Percentiles rank a stretch among this genome's conserved stretches.
phyloP scores from a whole-genome alignment of 139 green algal species.

The Closterium sp. region DNA sequence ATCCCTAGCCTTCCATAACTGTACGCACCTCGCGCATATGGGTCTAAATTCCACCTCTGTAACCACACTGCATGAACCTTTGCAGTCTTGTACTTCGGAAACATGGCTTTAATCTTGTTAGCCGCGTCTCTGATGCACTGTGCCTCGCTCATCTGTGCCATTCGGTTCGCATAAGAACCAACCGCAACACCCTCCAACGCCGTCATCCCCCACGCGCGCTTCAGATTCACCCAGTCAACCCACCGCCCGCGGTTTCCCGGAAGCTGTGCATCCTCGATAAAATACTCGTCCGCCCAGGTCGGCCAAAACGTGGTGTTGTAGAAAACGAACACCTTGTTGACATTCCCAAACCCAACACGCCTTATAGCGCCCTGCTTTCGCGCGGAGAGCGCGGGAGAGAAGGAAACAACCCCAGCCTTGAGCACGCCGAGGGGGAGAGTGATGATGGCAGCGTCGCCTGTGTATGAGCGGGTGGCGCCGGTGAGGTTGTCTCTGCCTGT shows the following conservation, averaged over 20 bases:
- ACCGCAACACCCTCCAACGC: conserved; percentile 78
- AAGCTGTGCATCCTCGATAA: neutral
- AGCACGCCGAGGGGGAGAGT: neutral
- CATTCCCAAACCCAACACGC: neutral
- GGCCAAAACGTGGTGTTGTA: neutral
- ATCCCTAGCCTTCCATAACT: neutral
- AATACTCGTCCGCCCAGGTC: conserved; percentile 61
- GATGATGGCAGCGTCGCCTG: neutral
- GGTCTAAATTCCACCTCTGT: neutral
- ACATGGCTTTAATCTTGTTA: conserved; percentile 70
- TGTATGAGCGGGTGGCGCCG: conserved; percentile 46
- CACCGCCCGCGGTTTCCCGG: neutral
- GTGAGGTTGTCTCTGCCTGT: conserved; percentile 6
- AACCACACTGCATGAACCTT: neutral
- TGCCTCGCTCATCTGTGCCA: conserved; percentile 55
- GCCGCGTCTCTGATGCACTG: conserved; percentile 66
- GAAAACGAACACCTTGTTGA: neutral
- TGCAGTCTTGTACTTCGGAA: conserved; percentile 11
- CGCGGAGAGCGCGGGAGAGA: neutral
- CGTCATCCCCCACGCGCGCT: conserved; percentile 44
- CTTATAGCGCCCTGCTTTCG: neutral
- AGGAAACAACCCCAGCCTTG: neutral
- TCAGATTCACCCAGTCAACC: neutral
- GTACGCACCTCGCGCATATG: neutral
- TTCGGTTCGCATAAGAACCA: conserved; percentile 58